phyloP scores from a whole-genome alignment of 129 eudicot genomes.

The Silybum marianum region DNA sequence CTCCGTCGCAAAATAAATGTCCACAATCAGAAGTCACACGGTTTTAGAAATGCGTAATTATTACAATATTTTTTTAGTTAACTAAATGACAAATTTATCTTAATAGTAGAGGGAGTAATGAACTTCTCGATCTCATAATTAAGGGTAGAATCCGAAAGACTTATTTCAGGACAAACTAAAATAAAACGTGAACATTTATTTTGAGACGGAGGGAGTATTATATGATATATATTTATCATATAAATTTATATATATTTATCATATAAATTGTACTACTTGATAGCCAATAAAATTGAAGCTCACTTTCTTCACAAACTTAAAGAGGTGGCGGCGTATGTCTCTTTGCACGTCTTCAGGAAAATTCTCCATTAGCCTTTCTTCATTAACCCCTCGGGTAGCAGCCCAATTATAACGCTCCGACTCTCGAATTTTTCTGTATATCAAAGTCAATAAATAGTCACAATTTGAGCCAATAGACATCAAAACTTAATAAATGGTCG shows the following conservation, averaged over 20 bases:
- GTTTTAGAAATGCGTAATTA: not conserved
- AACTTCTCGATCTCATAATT: not conserved
- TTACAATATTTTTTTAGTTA: not conserved
- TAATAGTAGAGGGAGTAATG: not conserved
- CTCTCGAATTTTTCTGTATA: conserved; percentile 60
- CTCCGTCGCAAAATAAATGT: not conserved
- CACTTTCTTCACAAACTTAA: conserved; percentile 61
- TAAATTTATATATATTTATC: too few species aligned
- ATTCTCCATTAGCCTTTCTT: conserved; percentile 66
- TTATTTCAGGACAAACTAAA: not conserved
- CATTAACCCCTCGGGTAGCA: conserved; percentile 89
- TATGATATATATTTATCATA: not conserved
- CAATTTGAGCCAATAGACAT: conserved; percentile 12
- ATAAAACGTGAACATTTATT: not conserved
- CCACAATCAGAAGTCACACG: not conserved
- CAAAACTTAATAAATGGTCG: not conserved
- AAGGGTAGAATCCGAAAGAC: not conserved
- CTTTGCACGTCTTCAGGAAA: conserved; percentile 83
- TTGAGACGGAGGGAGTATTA: not conserved
- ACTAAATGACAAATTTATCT: not conserved
- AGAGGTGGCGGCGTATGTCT: conserved; percentile 80
- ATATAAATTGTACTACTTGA: not conserved
- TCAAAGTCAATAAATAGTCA: conserved; percentile 4
- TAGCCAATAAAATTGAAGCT: conserved; percentile 26
- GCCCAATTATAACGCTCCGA: conserved; percentile 82